phyloP scores from a whole-genome alignment of 352 stramenopile genomes.

The Pythium phragmiticola region DNA sequence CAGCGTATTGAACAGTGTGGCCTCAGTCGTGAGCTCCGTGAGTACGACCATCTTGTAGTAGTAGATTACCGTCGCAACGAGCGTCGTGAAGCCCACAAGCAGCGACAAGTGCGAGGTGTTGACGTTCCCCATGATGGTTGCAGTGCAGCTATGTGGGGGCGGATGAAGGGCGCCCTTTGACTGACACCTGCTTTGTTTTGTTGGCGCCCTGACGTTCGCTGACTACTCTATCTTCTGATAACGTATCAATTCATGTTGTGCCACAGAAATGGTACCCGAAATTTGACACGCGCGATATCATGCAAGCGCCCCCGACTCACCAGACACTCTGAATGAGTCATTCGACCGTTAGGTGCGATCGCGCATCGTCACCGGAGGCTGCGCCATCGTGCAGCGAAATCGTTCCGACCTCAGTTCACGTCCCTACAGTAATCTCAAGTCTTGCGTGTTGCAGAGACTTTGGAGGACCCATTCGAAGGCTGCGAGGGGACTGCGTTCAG shows the following conservation, averaged over 20 bases:
- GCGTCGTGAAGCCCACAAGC: conserved; percentile 51
- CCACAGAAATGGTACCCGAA: background rate
- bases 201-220: background rate
- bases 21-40: conserved; percentile 67
- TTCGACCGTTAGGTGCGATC: background rate
- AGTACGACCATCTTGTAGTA: conserved; percentile 77
- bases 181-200: background rate
- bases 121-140: conserved; percentile 19
- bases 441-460: background rate
- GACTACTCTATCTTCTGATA: background rate
- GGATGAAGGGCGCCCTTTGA: background rate
- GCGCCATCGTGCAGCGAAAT: background rate
- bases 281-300: background rate
- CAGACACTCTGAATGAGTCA: too few species aligned
- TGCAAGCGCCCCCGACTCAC: too few species aligned
- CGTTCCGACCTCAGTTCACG: background rate
- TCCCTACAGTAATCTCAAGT: too few species aligned
- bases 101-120: conserved; percentile 38
- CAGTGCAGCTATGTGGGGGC: conserved; percentile 11
- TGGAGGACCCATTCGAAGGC: too few species aligned
- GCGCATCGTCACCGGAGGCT: background rate
- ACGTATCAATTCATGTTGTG: background rate
- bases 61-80: conserved; percentile 60
- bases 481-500: too few species aligned
- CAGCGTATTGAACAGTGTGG: conserved; percentile 73